Conservation (phyloP, 305 asterid species). For the Fraxinus latifolia region DNA sequence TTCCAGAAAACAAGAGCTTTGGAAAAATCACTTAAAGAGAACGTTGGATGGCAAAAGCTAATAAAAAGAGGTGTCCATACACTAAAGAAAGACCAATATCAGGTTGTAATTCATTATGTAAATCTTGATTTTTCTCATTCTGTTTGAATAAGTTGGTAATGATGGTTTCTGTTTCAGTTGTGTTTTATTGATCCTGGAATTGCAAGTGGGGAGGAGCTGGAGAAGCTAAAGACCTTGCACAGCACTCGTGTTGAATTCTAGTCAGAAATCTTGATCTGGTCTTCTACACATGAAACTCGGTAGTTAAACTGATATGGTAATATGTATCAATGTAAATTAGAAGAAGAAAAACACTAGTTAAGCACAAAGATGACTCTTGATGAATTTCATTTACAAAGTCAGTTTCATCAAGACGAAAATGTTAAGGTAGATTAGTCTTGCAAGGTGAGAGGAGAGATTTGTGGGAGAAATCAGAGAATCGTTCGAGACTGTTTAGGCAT, state of each 20-base stretch:
- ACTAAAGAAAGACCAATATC: conserved; percentile 62
- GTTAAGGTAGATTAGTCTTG: neutral
- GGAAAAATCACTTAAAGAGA: conserved; percentile 52
- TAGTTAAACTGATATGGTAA: neutral
- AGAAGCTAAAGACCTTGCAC: conserved; percentile 52
- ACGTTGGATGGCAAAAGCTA: conserved; percentile 70
- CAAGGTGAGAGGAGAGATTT: neutral
- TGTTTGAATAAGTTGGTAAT: conserved; percentile 15
- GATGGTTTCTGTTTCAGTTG: conserved; percentile 42
- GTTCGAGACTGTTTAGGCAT: neutral
- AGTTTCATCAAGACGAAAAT: neutral
- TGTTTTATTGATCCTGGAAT: conserved; percentile 71
- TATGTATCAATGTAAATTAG: neutral
- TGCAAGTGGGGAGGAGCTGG: conserved; percentile 59
- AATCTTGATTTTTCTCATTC: neutral
- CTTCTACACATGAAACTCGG: neutral
- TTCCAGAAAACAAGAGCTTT: conserved; percentile 61
- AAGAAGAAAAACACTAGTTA: neutral
- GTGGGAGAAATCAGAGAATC: neutral
- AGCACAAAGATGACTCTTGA: neutral
- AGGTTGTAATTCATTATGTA: conserved; percentile 40
- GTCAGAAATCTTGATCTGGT: conserved; percentile 16
- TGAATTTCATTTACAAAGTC: neutral
- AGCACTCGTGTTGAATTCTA: conserved; percentile 50
- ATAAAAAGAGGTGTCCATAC: conserved; percentile 81